Percentiles rank a stretch among this genome's conserved stretches.
Evolutionary conservation across 2,329 filamentous ascomycete genomes (phyloP).

Genomic region (Penicillium sp.): DNA sequence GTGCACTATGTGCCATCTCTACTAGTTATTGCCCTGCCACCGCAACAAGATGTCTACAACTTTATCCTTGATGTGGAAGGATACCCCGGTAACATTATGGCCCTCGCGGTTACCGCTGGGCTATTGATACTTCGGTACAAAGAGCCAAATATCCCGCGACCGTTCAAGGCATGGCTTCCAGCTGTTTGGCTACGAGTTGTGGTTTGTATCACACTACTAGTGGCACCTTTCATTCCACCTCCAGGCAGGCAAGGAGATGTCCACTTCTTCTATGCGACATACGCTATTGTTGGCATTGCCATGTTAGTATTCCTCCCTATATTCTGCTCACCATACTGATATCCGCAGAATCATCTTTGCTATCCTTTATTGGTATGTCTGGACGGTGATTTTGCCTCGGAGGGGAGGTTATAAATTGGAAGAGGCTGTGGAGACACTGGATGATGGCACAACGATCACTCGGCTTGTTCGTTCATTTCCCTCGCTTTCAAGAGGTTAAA

Average conservation of each 20-base stretch:
- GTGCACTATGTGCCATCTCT: constrained; percentile 68
- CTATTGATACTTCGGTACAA: constrained; percentile 61
- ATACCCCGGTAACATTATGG: constrained; percentile 64
- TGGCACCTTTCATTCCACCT: constrained; percentile 64
- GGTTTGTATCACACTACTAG: constrained; percentile 56
- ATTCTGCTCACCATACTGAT: constrained; percentile 12
- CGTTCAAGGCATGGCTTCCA: constrained; percentile 64
- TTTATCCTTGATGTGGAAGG: constrained; percentile 73
- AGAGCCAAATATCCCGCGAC: constrained; percentile 60
- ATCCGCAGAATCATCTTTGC: constrained; percentile 55
- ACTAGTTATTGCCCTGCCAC: constrained; percentile 65
- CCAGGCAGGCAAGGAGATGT: constrained; percentile 47
- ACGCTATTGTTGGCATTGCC: constrained; percentile 52
- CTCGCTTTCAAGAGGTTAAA: neutral
- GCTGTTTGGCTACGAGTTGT: constrained; percentile 58
- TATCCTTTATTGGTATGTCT: constrained; percentile 67
- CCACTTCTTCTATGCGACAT: constrained; percentile 53
- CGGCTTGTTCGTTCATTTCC: constrained; percentile 46
- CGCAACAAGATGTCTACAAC: constrained; percentile 65
- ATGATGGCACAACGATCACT: constrained; percentile 67
- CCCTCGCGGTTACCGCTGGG: constrained; percentile 57
- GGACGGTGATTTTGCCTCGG: constrained; percentile 61
- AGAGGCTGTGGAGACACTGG: constrained; percentile 59
- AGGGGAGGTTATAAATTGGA: constrained; percentile 62
- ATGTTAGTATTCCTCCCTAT: constrained; percentile 37